These are phyloP conservation scores for Albatrellus ellisii DNA, from an alignment of 768 basidiomycete genomes.

Conservation along the genomic window DNA sequence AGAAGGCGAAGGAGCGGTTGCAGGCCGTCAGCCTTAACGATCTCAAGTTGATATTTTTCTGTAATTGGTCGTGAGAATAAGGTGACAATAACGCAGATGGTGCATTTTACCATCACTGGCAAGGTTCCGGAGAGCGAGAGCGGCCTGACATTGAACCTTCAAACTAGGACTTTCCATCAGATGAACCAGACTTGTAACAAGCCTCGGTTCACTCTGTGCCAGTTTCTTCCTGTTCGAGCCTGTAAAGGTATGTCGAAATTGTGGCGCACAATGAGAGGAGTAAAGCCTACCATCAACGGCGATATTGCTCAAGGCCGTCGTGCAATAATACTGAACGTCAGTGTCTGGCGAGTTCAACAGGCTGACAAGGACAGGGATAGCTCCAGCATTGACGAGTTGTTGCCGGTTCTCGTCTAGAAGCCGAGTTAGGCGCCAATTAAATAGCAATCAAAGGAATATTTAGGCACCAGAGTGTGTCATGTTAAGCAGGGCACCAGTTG, in stretches of 20 bases:
- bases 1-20: conserved; percentile 85
- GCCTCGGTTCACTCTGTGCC: conserved; percentile 85
- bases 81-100: background rate
- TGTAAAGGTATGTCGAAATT: conserved; percentile 16
- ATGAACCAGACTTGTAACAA: conserved; percentile 85
- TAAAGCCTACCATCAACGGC: conserved; percentile 73
- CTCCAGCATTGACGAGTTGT: conserved; percentile 95
- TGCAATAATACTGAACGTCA: conserved; percentile 99
- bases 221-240: conserved; percentile 88
- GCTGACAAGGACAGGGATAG: conserved; percentile 93
- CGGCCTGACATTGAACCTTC: conserved; percentile 98
- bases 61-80: conserved; percentile 3
- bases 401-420: conserved; percentile 89
- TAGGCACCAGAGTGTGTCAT: conserved; percentile 95
- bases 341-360: conserved; percentile 93
- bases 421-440: background rate
- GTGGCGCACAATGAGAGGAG: conserved; percentile 2
- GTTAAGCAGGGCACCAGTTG: conserved; percentile 93
- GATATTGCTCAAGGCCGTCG: conserved; percentile 95
- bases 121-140: conserved; percentile 88
- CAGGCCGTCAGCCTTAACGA: conserved; percentile 91
- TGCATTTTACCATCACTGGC: conserved; percentile 75
- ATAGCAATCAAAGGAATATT: conserved; percentile 2
- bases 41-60: conserved; percentile 99
- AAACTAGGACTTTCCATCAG: conserved; percentile 96